Base-by-base conservation (phyloP, 768 basidiomycete genomes). In the Kwoniella heveanensis region DNA sequence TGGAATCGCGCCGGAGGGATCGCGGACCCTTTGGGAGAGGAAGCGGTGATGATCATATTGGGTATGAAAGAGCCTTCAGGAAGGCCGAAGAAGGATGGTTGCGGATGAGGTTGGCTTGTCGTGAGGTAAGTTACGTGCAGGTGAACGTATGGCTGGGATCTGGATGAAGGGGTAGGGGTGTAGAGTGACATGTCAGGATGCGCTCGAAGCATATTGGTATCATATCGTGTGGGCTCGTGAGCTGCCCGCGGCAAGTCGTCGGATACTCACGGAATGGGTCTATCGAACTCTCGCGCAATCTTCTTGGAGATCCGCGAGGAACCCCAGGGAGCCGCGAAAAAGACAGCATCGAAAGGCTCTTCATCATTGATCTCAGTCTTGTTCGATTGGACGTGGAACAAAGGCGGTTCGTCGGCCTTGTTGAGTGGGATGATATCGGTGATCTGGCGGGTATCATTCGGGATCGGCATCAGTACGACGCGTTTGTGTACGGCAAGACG, bases 41-140 rank as follows among this genome's bases (percentile, higher is more conserved):
- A 83, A 0, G 90, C 88, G 7, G 92, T 92, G 56, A 96, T 81
- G 66, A 95, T 82, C 73, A 85, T 85, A 19, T 79, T 81, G 0
- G 93, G 90, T 1, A 87, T 80, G 48, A 51, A 37, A 21, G 54
- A 46, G 6, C 47, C 49, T 10, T 51, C 24, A 5, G 52, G 58
- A 32, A 89, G 82, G 51, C 83, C 84, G 77, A 97, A 93, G 80
- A 91, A 92, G 2, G 81, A 80, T 0, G 90, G 82, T 66, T 86
- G 84, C 8, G 88, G 82, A 10, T 78, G 79, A 3, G 87, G 80
- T 1, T 87, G 82, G 12, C 87, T 87, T 1, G 95, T 97, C n/a
- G 88, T 85, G 39, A 98, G 83, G 22, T 92, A 84, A 10, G 95
- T 96, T 54, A 95, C 92, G 75, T 94, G 90, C 1, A 97, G 86